Percentiles rank a stretch among this genome's conserved stretches.
These are phyloP conservation scores for Paxillus ammoniavirescens DNA, from an alignment of 768 basidiomycete species.

Conservation along the genomic window DNA sequence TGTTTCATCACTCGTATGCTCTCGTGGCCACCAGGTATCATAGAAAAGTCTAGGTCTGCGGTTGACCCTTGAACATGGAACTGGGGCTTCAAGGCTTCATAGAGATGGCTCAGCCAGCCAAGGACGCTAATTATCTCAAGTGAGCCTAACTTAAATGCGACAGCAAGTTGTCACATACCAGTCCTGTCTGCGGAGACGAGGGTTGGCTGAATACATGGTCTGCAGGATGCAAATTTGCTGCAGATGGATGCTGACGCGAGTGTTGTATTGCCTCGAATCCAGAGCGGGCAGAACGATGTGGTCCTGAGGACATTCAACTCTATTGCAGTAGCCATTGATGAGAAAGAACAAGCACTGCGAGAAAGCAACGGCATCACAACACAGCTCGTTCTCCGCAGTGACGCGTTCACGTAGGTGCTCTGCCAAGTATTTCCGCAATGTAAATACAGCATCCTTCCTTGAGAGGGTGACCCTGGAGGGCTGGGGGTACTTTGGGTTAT, in stretches of 20 bases:
- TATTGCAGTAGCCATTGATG: constrained; percentile 32
- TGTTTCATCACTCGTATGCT: constrained; percentile 38
- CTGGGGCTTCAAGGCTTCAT: constrained; percentile 50
- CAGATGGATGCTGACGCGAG: constrained; percentile 43
- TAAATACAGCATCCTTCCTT: constrained; percentile 17
- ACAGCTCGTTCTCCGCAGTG: constrained; percentile 32
- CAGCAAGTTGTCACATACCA: constrained; percentile 3
- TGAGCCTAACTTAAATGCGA: not conserved
- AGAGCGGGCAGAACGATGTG: constrained; percentile 32
- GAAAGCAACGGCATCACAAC: constrained; percentile 31
- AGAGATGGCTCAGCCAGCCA: constrained; percentile 45
- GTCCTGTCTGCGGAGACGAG: not conserved
- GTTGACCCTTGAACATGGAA: constrained; percentile 45
- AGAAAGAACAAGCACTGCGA: constrained; percentile 39
- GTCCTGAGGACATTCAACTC: constrained; percentile 33
- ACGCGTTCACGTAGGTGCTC: constrained; percentile 29
- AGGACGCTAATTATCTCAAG: not conserved
- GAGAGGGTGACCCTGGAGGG: constrained; percentile 11
- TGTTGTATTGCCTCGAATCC: constrained; percentile 37
- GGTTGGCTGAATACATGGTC: constrained; percentile 18
- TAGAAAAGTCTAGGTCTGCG: constrained; percentile 31
- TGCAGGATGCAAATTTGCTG: constrained; percentile 51
- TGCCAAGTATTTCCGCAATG: constrained; percentile 25
- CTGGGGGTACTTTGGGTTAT: not conserved
- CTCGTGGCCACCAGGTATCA: constrained; percentile 39